Evolutionary conservation across 2,329 filamentous ascomycete species (phyloP).

Genomic region (Talaromyces rugulosus): DNA sequence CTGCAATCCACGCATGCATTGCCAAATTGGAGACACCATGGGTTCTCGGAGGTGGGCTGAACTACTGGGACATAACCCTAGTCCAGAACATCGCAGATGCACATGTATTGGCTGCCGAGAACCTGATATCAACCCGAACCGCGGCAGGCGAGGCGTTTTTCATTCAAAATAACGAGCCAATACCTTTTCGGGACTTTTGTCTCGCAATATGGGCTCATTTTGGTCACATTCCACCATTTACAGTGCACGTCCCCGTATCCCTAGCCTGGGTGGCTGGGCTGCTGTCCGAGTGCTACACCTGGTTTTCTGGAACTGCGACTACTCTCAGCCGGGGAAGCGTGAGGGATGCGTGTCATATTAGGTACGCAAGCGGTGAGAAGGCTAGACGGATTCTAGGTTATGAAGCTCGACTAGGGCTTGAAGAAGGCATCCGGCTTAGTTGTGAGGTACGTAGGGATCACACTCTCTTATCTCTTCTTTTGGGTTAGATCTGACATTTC

Average conservation of each 20-base stretch:
- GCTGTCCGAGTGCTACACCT: constrained; percentile 45
- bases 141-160: constrained; percentile 44
- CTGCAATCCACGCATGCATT: constrained; percentile 42
- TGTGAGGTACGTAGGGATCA: constrained; percentile 39
- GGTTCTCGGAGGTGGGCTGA: constrained; percentile 37
- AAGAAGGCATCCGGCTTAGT: constrained; percentile 48
- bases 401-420: constrained; percentile 46
- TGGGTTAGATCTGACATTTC: background rate
- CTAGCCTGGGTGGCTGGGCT: constrained; percentile 48
- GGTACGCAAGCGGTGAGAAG: constrained; percentile 52
- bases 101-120: constrained; percentile 42
- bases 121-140: constrained; percentile 34
- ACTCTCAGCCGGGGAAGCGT: constrained; percentile 53
- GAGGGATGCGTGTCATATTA: constrained; percentile 49
- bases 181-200: constrained; percentile 42
- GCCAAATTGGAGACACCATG: constrained; percentile 39
- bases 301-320: constrained; percentile 42
- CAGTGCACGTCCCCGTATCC: constrained; percentile 45
- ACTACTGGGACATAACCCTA: constrained; percentile 43
- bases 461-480: background rate
- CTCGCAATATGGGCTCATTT: constrained; percentile 46
- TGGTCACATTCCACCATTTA: constrained; percentile 44
- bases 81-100: constrained; percentile 43
- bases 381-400: constrained; percentile 52
- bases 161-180: constrained; percentile 45